Conservation (phyloP, 2,329 filamentous ascomycete species). For the Trichophyton rubrum region DNA sequence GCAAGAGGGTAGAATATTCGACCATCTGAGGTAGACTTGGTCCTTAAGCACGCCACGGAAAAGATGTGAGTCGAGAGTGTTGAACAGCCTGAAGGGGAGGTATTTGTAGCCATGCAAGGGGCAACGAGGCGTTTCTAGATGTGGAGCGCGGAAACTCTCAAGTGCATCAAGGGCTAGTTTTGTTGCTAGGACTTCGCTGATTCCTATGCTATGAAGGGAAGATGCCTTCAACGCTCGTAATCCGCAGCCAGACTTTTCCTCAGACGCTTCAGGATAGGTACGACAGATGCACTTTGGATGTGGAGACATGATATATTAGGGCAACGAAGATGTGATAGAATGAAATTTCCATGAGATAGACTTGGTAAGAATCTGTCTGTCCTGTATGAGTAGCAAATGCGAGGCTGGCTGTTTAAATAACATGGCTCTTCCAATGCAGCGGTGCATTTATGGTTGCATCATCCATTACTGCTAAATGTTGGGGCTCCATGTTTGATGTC, state of each 20-base stretch:
- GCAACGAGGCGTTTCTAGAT: conserved; percentile 5
- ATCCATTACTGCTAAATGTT: neutral
- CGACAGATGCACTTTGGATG: neutral
- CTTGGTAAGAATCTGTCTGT: neutral
- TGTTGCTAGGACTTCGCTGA: conserved; percentile 13
- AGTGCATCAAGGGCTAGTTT: conserved; percentile 13
- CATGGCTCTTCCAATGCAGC: neutral
- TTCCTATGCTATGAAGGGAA: conserved; percentile 2
- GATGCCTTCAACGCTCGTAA: conserved; percentile 3
- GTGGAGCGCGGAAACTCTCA: conserved; percentile 4
- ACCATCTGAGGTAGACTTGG: conserved; percentile 11
- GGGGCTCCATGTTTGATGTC: conserved; percentile 3
- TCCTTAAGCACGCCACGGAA: conserved; percentile 14
- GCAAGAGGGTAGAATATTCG: neutral
- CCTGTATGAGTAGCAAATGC: neutral
- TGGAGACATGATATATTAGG: neutral
- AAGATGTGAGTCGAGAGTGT: conserved; percentile 10
- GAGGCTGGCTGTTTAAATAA: neutral
- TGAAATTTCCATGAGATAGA: too few species aligned
- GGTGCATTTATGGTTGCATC: neutral
- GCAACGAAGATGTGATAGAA: neutral
- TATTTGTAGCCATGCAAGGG: neutral
- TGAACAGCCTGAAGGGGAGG: conserved; percentile 11
- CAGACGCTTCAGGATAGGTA: neutral
- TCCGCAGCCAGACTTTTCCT: conserved; percentile 5